These are phyloP conservation scores for Planoprotostelium fungivorum DNA, from an alignment of 78 protist genomes.

Conservation along the genomic window DNA sequence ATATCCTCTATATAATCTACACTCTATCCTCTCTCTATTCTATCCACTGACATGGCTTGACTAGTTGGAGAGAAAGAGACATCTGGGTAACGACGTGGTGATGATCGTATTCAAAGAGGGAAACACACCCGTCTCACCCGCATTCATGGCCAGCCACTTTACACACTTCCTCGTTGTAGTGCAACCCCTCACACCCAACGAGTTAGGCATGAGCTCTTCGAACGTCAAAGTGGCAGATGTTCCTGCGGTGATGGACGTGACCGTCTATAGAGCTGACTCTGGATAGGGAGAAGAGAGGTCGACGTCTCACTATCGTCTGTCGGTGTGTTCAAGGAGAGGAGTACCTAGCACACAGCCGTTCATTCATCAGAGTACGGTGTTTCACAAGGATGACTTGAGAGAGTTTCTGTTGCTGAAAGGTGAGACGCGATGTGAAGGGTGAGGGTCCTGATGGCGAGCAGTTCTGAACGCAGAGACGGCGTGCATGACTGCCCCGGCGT, in stretches of 20 bases:
- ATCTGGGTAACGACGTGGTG: conserved; percentile 56
- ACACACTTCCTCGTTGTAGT: neutral
- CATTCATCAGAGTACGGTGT: neutral
- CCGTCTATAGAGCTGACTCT: no score
- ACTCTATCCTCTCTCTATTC: no score
- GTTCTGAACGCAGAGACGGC: conserved; percentile 59
- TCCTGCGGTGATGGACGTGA: neutral
- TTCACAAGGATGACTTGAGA: neutral
- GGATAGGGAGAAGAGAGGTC: neutral
- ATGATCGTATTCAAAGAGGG: conserved; percentile 61
- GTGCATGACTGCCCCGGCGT: conserved; percentile 32
- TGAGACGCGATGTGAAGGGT: neutral
- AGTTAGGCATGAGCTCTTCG: neutral
- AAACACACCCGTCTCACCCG: neutral
- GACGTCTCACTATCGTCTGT: neutral
- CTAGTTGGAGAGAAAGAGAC: conserved; percentile 46
- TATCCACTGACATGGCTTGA: no score
- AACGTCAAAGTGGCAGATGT: neutral
- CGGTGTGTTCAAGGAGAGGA: neutral
- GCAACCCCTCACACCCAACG: neutral
- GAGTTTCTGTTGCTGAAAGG: neutral
- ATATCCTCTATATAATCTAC: no score
- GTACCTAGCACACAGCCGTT: neutral
- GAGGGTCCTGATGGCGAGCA: neutral
- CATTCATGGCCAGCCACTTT: neutral